Evolutionary conservation across 2,329 filamentous ascomycete genomes (phyloP), one percentile per base, ranked within the genome.

Genomic region (Colletotrichum camelliae): DNA sequence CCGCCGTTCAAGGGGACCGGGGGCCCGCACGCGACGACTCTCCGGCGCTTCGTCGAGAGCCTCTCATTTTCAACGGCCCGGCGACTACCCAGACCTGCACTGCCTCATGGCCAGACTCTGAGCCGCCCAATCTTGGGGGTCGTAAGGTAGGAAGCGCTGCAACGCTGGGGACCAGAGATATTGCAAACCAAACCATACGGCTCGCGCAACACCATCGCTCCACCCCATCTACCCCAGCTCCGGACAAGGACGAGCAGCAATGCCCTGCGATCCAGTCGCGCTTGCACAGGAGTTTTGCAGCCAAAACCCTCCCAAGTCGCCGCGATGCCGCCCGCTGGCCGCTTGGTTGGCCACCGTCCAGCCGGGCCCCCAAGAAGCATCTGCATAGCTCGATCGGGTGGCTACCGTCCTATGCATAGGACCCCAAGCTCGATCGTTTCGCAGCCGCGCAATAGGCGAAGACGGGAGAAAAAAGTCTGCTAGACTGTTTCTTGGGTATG

Each of bases 11-110:
- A 37, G 35, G 35, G 15, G 21, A 48, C n/a, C 31, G 68, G 37
- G 60, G 18, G 9, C 13, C 65, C 70, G 39, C 70, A 27, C 58
- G 55, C 37, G n/a, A 39, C 35, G n/a, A 58, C 65, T 74, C 79
- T 80, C 79, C 80, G 78, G 82, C 81, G 81, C 81, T 78, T 81
- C 79, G 77, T 58, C 77, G 71, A 82, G 70, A 80, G 77, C 83
- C 83, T 83, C 82, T 84, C 81, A 60, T 83, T 82, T 77, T 27
- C 61, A 65, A 72, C 29, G 72, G 75, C 69, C 62, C 79, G 70
- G 74, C 66, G 61, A 77, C 75, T 72, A 75, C 75, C 77, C 80
- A 80, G 72, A 82, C 82, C 76, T 69, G 78, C 80, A 81, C 79
- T 81, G 82, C 82, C 80, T 83, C 81, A 69, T 13, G 48, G 64